Base-by-base conservation (phyloP, 805 yeast species). In the Torulaspora maleeae region DNA sequence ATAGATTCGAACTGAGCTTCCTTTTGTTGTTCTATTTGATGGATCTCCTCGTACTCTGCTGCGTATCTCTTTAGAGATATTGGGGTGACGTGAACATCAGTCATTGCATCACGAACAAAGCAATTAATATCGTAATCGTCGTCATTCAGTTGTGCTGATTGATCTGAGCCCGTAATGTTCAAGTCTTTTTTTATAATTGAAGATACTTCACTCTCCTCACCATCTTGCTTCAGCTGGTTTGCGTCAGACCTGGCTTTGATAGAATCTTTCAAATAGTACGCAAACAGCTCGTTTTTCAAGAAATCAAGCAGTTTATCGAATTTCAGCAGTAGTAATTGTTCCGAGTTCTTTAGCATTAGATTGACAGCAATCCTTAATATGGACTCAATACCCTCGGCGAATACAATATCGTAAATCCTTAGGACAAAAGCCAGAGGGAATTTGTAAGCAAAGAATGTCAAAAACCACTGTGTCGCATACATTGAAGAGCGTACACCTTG, bases 381-480 rank as follows among this genome's bases (percentile, higher is more conserved):
- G 2, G 95, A 80, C 67, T 90, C 98, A 36, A 83, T 71, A 32
- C 99, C 99, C 69, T 93, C 96, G 6, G 95, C 83, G 42, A 93
- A 80, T 6, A 93, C 80, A 49, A 87, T 77, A 68, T 93, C 99
- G 64, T 78, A 87, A 33, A 93, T 86, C 50, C 97, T 74, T 52
- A 88, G 69, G 19, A 93, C 97, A 61, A 91, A 83, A 45, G 81
- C 86, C 41, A 90, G 70, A 12, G 99, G 98, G 64, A 93, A 91
- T 62, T 88, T 88, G 71, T 93, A 93, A 5, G 96, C 95, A 67
- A 93, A 93, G 53, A 93, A 76, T 0, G 98, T 93, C 56, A 93
- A 74, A 60, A 93, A 91, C 99, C 99, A 93, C 66, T 93, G 98
- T 1, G 95, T 82, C 0, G 97, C 98, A 71, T 87, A 93, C 98